These are phyloP conservation scores for Orychophragmus violaceus DNA, from an alignment of 345 rosid genomes.

Conservation along the genomic window DNA sequence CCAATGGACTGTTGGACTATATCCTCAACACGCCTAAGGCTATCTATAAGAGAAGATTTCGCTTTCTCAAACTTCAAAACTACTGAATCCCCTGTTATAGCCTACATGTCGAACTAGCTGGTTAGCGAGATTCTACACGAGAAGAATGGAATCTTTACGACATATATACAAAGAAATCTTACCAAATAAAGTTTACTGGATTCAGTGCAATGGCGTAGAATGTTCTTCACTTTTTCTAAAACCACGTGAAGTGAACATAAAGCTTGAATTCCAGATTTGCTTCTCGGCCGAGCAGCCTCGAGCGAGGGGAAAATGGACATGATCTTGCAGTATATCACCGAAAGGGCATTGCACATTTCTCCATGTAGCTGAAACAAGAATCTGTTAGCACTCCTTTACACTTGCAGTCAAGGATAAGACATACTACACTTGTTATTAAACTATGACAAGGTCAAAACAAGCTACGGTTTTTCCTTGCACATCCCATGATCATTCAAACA, in stretches of 20 bases:
- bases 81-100: slow-evolving; percentile 92
- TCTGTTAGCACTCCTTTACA: slow-evolving; percentile 9
- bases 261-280: slow-evolving; percentile 95
- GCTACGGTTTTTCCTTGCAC: background rate
- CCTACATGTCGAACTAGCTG: slow-evolving; percentile 39
- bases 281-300: slow-evolving; percentile 91
- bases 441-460: background rate
- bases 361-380: slow-evolving; percentile 68
- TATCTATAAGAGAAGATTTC: slow-evolving; percentile 60
- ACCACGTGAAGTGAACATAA: slow-evolving; percentile 88
- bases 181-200: slow-evolving; percentile 93
- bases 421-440: background rate
- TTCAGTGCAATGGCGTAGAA: slow-evolving; percentile 77
- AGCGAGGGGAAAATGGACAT: slow-evolving; percentile 72
- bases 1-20: slow-evolving; percentile 80
- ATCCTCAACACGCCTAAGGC: slow-evolving; percentile 88
- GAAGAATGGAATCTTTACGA: background rate
- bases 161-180: slow-evolving; percentile 1
- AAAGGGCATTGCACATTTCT: slow-evolving; percentile 77
- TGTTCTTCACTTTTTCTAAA: slow-evolving; percentile 67
- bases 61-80: slow-evolving; percentile 82
- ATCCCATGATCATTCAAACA: background rate
- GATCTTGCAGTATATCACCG: slow-evolving; percentile 65
- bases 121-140: background rate
- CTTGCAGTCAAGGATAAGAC: background rate